Base-by-base conservation (phyloP, 371 early-diverging fungal genomes). In the Lichtheimia corymbifera region DNA sequence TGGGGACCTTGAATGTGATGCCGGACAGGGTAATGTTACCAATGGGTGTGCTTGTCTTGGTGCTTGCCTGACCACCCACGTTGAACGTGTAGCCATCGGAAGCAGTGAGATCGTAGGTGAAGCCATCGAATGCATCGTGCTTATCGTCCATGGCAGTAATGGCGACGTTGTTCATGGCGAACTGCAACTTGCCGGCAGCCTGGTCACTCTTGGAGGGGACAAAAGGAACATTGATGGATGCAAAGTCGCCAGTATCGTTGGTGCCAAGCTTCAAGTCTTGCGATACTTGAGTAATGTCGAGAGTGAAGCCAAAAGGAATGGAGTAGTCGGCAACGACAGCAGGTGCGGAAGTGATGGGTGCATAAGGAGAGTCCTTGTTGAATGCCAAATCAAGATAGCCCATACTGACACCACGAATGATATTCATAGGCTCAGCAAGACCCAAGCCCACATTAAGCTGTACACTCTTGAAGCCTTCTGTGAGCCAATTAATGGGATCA, bases 11-110 rank as follows among this genome's bases (percentile, higher is more conserved):
- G 72, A 88, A 84, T 28, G 84, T 74, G 42, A 88, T 80, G 22
- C 84, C 85, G 22, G 76, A 58, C 44, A 87, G 77, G 3, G 65
- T 65, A 47, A 88, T 77, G 59, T 76, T 68, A 63, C 89, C 89
- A 53, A 86, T 79, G 7, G 89, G 77, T 14, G 88, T 88, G 24
- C 57, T 54, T 24, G 83, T 81, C 61, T 80, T 77, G 56, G 84
- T 81, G 5, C 77, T 71, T 20, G 81, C 83, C 18, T 70, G 66
- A 50, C 87, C 87, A 28, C 70, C 59, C 17, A 84, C 73, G 41
- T 71, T 64, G 65, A 87, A 87, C 20, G 70, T 71, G 41, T 83
- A 71, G 55, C 63, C 58, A 9, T 71, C 58, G 27, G 66, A 66
- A 15, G 77, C 61, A 55, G 85, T 80, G 67, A 86, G 62, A 50